Conservation (phyloP, 768 basidiomycete species). For the Lentinula sp. region DNA sequence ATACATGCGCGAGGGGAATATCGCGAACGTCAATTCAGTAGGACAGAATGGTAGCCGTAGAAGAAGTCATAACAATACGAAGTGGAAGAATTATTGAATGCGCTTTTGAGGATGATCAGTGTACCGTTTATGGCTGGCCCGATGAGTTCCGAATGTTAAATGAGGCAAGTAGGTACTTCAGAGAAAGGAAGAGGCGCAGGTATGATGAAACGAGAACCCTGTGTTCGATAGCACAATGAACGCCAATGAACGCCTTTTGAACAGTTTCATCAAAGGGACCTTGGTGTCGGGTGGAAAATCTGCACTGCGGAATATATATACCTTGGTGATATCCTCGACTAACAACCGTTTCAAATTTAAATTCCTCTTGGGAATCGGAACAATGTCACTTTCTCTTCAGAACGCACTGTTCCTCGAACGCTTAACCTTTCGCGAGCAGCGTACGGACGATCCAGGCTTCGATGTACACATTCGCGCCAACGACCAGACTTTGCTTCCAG, state of each 20-base stretch:
- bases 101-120: conserved; percentile 28
- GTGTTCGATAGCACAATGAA: too few relatives aligned
- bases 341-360: conserved; percentile 58
- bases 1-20: too few relatives aligned
- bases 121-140: conserved; percentile 55
- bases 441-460: conserved; percentile 50
- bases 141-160: conserved; percentile 36
- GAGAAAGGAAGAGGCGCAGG: too few relatives aligned
- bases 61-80: too few relatives aligned
- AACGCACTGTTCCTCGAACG: conserved; percentile 26
- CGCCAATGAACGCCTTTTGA: conserved; percentile 29
- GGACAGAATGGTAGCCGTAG: too few relatives aligned
- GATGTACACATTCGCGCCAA: conserved; percentile 56
- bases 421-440: conserved; percentile 57
- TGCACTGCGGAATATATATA: conserved; percentile 13
- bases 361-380: conserved; percentile 33
- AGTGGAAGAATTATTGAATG: background rate
- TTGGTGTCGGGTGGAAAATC: too few relatives aligned
- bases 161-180: conserved; percentile 11
- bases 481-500: conserved; percentile 10
- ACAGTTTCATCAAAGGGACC: too few relatives aligned
- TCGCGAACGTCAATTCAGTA: too few relatives aligned
- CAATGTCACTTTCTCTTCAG: conserved; percentile 47
- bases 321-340: conserved; percentile 63
- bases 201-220: too few relatives aligned